A percentile compares a stretch with the other conserved stretches of the same genome.
phyloP scores from a whole-genome alignment of 305 asterid species.

The Solanum aculeatissimum region DNA sequence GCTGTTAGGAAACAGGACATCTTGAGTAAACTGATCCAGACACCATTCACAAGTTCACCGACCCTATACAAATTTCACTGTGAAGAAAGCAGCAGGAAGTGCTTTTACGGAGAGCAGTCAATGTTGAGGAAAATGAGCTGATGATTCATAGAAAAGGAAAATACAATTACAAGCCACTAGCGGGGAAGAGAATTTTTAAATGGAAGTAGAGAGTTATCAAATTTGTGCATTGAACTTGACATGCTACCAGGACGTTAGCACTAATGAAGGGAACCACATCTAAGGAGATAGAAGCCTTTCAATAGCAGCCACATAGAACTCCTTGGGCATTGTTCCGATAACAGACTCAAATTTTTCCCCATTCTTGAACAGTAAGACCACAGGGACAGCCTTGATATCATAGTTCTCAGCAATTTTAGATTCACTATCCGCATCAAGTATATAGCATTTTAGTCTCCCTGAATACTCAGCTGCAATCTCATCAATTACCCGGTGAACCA shows the following conservation, averaged over 20 bases:
- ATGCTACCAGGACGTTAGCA: not conserved
- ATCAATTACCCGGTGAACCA: conserved; percentile 84
- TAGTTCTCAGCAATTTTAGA: conserved; percentile 45
- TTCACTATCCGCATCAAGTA: conserved; percentile 59
- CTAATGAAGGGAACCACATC: not conserved
- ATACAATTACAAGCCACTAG: not conserved
- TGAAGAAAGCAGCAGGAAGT: not conserved
- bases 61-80: not conserved
- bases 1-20: not conserved
- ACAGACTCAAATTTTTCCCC: conserved; percentile 55
- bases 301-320: conserved; percentile 68
- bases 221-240: not conserved
- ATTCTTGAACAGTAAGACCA: conserved; percentile 68
- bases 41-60: not conserved
- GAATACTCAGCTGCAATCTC: conserved; percentile 71
- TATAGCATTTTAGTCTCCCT: conserved; percentile 63
- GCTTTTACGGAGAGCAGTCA: not conserved
- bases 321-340: conserved; percentile 91
- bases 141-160: not conserved
- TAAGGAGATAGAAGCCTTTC: conserved; percentile 57
- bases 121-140: not conserved
- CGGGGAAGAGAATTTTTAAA: not conserved
- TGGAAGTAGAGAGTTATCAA: not conserved
- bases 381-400: conserved; percentile 82
- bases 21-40: not conserved